Percentiles rank a stretch among this genome's conserved stretches.
Conservation (phyloP, 352 stramenopile species). For the Phytophthora tentaculata region DNA sequence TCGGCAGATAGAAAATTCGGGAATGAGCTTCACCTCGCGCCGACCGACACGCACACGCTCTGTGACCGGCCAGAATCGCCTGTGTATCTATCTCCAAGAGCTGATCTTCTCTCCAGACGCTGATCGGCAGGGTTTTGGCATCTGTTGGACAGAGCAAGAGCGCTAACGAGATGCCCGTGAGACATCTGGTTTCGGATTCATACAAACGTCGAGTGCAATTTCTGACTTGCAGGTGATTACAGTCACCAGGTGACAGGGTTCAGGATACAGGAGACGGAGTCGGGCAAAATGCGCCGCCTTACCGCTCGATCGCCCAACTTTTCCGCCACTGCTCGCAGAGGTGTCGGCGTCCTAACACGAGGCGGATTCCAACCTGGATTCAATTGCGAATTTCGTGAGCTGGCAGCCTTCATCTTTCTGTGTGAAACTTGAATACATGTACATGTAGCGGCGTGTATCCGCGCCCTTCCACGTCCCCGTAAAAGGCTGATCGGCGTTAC, state of each 20-base stretch:
- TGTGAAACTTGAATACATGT: slow-evolving; percentile 22
- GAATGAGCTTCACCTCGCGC: slow-evolving; percentile 28
- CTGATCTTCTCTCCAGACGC: no score
- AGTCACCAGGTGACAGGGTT: not conserved
- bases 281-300: slow-evolving; percentile 6
- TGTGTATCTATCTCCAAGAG: not conserved
- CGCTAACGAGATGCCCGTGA: slow-evolving; percentile 8
- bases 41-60: not conserved
- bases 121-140: slow-evolving; percentile 1
- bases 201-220: slow-evolving; percentile 28
- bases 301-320: not conserved
- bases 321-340: not conserved
- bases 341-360: not conserved
- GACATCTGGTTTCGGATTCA: slow-evolving; percentile 23
- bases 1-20: slow-evolving; percentile 32
- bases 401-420: slow-evolving; percentile 4
- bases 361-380: not conserved
- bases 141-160: slow-evolving; percentile 17
- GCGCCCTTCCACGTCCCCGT: slow-evolving; percentile 21
- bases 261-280: slow-evolving; percentile 6
- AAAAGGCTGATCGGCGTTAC: slow-evolving; percentile 15
- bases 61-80: not conserved
- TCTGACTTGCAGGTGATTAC: not conserved
- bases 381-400: not conserved
- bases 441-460: slow-evolving; percentile 29